Evolutionary conservation across 1,284 basidiomycete genomes (phyloP).

Genomic region (Ganoderma multipileum): DNA sequence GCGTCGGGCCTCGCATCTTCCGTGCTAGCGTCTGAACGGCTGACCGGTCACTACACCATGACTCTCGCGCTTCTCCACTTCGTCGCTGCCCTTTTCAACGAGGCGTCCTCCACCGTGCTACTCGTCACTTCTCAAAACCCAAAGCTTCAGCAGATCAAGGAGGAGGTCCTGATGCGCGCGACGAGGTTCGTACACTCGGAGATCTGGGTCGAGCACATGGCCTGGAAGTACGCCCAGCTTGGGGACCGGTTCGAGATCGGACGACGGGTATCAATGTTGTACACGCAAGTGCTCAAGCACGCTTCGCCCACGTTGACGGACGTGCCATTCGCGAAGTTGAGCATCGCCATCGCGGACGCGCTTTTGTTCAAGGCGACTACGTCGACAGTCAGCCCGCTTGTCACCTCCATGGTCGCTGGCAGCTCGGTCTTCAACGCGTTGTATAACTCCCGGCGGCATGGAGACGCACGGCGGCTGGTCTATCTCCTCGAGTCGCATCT

Average conservation of each 20-base stretch:
- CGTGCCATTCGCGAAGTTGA: constrained; percentile 62
- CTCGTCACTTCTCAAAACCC: constrained; percentile 60
- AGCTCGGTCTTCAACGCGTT: constrained; percentile 65
- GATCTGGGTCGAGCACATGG: constrained; percentile 84
- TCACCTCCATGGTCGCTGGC: constrained; percentile 70
- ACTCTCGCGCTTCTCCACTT: constrained; percentile 80
- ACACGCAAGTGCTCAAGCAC: constrained; percentile 70
- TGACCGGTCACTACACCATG: constrained; percentile 80
- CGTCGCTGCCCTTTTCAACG: constrained; percentile 76
- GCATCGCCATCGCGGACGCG: constrained; percentile 68
- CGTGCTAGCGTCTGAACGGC: constrained; percentile 76
- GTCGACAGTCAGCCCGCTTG: constrained; percentile 77
- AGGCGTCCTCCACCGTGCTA: constrained; percentile 67
- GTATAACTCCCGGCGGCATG: constrained; percentile 66
- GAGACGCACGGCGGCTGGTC: constrained; percentile 74
- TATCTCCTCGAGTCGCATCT: constrained; percentile 73
- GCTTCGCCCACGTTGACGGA: constrained; percentile 59
- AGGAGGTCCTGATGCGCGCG: constrained; percentile 82
- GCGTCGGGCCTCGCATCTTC: constrained; percentile 62
- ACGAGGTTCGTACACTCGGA: constrained; percentile 81
- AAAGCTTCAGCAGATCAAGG: constrained; percentile 74
- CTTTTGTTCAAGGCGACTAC: constrained; percentile 75
- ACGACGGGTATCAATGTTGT: constrained; percentile 68
- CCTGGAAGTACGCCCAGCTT: constrained; percentile 83
- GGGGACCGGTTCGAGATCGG: constrained; percentile 86